A percentile compares a stretch with the other conserved stretches of the same genome.
These are phyloP conservation scores for Hamamelis virginiana DNA, from an alignment of 164 flowering plant species.

Conservation along the genomic window DNA sequence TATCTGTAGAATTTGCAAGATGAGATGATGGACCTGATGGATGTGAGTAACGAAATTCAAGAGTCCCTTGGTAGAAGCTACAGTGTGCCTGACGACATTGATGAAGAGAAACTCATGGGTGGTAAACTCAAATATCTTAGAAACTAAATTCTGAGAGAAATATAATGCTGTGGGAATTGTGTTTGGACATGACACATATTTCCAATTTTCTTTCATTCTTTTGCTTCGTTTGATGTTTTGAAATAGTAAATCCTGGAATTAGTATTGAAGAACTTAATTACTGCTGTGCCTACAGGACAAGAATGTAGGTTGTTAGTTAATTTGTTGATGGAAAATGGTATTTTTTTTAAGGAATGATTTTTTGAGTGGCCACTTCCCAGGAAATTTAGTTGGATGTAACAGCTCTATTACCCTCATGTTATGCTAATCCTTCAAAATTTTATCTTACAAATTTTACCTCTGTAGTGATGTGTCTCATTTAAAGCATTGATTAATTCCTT, in stretches of 20 bases:
- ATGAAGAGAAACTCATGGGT: conserved; percentile 95
- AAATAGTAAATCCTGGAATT: conserved; percentile 2
- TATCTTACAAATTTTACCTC: background rate
- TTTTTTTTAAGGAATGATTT: too few relatives aligned
- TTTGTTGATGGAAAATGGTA: too few relatives aligned
- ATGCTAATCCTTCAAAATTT: background rate
- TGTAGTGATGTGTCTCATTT: too few relatives aligned
- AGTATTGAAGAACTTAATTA: background rate
- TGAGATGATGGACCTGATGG: conserved; percentile 99
- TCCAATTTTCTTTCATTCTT: background rate
- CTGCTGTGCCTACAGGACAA: background rate
- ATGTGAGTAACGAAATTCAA: conserved; percentile 88
- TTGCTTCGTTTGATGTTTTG: background rate
- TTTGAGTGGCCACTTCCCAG: too few relatives aligned
- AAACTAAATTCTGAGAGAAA: background rate
- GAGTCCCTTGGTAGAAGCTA: conserved; percentile 96
- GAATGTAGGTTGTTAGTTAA: background rate
- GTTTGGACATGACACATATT: background rate
- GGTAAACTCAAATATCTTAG: conserved; percentile 50
- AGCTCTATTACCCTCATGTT: background rate
- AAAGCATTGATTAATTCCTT: too few relatives aligned
- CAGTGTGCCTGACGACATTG: conserved; percentile 94
- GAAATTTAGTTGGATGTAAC: background rate
- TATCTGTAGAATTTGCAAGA: conserved; percentile 83
- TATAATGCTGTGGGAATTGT: too few relatives aligned